A percentile compares a stretch with the other conserved stretches of the same genome.
phyloP scores from a whole-genome alignment of 306 rosid genomes.

The Vachellia collinsii region DNA sequence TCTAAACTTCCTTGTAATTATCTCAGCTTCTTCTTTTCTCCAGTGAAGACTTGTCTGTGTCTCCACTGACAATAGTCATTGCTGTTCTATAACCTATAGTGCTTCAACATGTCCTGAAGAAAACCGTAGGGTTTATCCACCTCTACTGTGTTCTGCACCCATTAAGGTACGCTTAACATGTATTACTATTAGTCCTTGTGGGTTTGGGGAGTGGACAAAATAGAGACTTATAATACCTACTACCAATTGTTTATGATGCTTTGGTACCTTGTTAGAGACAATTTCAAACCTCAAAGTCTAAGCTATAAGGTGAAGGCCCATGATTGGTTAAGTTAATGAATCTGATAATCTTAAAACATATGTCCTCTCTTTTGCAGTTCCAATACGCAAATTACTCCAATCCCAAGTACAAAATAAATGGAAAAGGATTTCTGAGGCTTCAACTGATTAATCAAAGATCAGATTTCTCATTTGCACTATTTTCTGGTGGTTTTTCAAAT shows the following conservation, averaged over 20 bases:
- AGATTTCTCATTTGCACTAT: conserved; percentile 83
- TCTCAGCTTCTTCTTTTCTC: conserved; percentile 1
- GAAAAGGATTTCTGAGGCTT: conserved; percentile 67
- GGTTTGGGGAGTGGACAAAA: background rate
- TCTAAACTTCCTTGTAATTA: background rate
- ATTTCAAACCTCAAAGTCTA: background rate
- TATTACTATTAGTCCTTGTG: background rate
- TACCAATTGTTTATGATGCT: background rate
- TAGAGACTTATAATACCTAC: background rate
- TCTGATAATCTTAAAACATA: background rate
- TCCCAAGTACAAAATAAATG: conserved; percentile 54
- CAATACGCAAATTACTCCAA: conserved; percentile 74
- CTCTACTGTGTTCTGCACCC: conserved; percentile 72
- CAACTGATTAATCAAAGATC: conserved; percentile 88
- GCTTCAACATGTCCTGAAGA: conserved; percentile 70
- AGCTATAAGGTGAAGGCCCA: background rate
- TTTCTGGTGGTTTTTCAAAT: conserved; percentile 76
- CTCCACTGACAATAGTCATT: conserved; percentile 3
- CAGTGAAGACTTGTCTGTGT: conserved; percentile 11
- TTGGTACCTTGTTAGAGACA: background rate
- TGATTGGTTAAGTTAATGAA: background rate
- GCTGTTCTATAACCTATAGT: conserved; percentile 45
- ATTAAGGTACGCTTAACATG: conserved; percentile 63
- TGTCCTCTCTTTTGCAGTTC: conserved; percentile 59
- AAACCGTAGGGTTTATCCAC: conserved; percentile 52